Base-by-base conservation (phyloP, 139 green algal genomes). In the Chlamydomonas incerta region DNA sequence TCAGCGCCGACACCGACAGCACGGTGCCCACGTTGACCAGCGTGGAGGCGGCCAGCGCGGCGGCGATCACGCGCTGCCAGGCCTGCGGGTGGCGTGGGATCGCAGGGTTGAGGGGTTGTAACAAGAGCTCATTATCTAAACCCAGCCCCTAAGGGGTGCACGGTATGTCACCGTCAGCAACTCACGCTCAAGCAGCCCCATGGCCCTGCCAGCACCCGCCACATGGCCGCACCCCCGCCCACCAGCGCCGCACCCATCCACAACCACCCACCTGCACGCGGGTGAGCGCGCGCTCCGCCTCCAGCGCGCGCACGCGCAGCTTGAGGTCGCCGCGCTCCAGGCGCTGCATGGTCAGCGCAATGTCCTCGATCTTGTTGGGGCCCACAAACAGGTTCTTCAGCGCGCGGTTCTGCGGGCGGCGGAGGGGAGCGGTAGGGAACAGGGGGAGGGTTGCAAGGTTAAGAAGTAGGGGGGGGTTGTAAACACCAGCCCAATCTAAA, bases 301-400 rank as follows among this genome's bases (percentile, higher is more conserved):
- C 98, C 35, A 99, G 88, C 26, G 97, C 96, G 3, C 98, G 90
- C 68, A 99, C 98, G 23, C 98, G 87, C 72, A 99, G 94, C 93
- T 99, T 99, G 29, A 99, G 87, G 88, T 99, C 97, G 3, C 98
- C 98, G 55, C 90, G 71, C 93, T 99, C 96, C 90, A 99, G 90
- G 63, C 87, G 87, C 73, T 83, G 81, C 77, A 98, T 72, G 10
- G 93, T 92, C n/a, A 72, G 73, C 29, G 93, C 90, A 14, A 98
- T 91, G 75, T 98, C 93, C 83, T 98, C 96, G 50, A 99, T 97
- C 86, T 94, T 90, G 92, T 99, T 98, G 82, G 97, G 97, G 0
- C 87, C 90, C 63, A 89, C 92, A 92, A 99, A 98, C 57, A 99
- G 92, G 91, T 99, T 99, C 76, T 72, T 85, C 18, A 99, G 88